Percentiles rank a stretch among this genome's conserved stretches.
Evolutionary conservation across 225 moss, liverwort and hornwort species (phyloP).

Genomic region (Climacium dendroides): DNA sequence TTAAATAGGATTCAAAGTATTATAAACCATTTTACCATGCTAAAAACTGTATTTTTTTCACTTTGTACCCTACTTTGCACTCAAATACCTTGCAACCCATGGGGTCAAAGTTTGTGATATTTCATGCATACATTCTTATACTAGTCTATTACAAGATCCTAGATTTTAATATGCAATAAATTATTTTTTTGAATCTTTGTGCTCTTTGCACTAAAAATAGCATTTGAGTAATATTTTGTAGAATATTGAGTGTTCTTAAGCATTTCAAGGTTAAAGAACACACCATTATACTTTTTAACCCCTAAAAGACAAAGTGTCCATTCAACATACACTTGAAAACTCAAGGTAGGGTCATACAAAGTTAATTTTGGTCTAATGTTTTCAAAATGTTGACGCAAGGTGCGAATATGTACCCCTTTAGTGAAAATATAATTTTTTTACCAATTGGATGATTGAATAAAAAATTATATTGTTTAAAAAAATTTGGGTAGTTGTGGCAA

Average conservation of each 20-base stretch:
- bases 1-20: neutral
- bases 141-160: neutral
- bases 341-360: too few relatives aligned
- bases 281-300: neutral
- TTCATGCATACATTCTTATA: neutral
- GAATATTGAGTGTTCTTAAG: neutral
- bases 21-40: neutral
- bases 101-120: neutral
- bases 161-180: accelerated
- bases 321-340: too few relatives aligned
- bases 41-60: neutral
- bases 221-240: neutral
- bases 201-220: neutral
- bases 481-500: too few relatives aligned
- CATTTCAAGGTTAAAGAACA: neutral
- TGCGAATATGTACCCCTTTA: too few relatives aligned
- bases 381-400: too few relatives aligned
- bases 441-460: too few relatives aligned
- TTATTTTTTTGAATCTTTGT: neutral
- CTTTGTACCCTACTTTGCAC: neutral
- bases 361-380: too few relatives aligned
- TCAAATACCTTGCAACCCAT: neutral
- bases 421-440: too few relatives aligned
- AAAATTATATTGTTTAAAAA: too few relatives aligned
- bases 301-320: too few relatives aligned